phyloP scores from a whole-genome alignment of 106 monocot genomes.

The Acanthochlamys bracteata region DNA sequence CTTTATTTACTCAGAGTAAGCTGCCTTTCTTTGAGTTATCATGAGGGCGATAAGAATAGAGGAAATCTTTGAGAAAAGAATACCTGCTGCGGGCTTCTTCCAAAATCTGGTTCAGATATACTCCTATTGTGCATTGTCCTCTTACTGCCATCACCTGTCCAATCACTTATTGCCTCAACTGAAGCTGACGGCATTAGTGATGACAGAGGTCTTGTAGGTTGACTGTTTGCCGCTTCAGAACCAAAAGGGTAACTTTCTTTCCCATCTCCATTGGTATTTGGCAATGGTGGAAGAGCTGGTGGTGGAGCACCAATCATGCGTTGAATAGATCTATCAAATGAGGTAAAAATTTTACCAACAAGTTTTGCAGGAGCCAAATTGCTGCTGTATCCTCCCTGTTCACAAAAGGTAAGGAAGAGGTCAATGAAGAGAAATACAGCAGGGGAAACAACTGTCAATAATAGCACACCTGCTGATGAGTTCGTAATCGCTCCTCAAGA shows the following conservation, averaged over 20 bases:
- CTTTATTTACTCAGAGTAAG: too few species aligned
- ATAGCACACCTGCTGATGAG: slow-evolving; percentile 74
- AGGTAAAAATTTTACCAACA: slow-evolving; percentile 79
- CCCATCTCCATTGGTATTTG: slow-evolving; percentile 23
- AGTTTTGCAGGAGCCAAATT: slow-evolving; percentile 79
- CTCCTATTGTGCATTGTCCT: slow-evolving; percentile 59
- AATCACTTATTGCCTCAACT: slow-evolving; percentile 65
- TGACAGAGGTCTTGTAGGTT: slow-evolving; percentile 67
- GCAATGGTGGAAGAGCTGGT: slow-evolving; percentile 53
- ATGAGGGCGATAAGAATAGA: neutral
- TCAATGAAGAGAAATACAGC: neutral
- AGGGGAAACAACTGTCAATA: neutral
- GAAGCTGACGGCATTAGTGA: slow-evolving; percentile 77
- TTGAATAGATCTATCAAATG: slow-evolving; percentile 77
- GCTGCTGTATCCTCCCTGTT: slow-evolving; percentile 75
- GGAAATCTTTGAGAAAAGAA: neutral
- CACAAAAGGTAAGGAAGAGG: neutral
- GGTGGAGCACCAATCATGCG: slow-evolving; percentile 91
- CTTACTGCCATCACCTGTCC: slow-evolving; percentile 32
- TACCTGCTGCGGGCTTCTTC: slow-evolving; percentile 70
- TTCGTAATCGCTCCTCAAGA: slow-evolving; percentile 76
- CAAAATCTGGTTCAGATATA: slow-evolving; percentile 91
- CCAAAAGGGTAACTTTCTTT: slow-evolving; percentile 23
- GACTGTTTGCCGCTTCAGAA: slow-evolving; percentile 54
- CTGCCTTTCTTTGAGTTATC: too few species aligned